Evolutionary conservation across 1,139 yeast genomes (phyloP).

Genomic region (Hyphopichia buzzinii): DNA sequence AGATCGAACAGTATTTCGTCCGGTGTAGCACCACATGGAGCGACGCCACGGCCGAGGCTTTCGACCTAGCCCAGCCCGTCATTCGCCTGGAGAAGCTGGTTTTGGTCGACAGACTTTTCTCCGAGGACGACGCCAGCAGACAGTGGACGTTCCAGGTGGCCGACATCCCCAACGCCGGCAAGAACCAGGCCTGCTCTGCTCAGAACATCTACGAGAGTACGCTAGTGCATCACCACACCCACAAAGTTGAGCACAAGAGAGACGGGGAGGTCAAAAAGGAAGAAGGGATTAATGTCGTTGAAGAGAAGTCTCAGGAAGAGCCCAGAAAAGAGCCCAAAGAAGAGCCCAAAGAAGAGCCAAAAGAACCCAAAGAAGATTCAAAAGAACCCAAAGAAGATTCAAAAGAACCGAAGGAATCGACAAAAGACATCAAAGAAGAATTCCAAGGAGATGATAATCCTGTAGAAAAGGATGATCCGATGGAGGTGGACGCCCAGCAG

Average conservation of each 20-base stretch:
- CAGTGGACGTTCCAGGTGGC: conserved; percentile 67
- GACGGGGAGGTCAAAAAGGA: conserved; percentile 23
- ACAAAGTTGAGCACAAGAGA: not conserved
- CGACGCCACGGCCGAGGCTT: conserved; percentile 18
- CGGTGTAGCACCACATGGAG: conserved; percentile 45
- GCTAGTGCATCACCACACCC: conserved; percentile 45
- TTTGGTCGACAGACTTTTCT: conserved; percentile 29
- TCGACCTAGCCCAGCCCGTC: conserved; percentile 30
- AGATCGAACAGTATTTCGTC: conserved; percentile 48
- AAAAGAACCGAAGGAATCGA: conserved; percentile 2
- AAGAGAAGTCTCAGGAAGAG: conserved; percentile 4
- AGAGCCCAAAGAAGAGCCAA: conserved; percentile 3
- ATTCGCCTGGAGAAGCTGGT: conserved; percentile 17
- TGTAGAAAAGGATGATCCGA: not conserved
- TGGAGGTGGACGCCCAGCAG: conserved; percentile 3
- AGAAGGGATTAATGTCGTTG: conserved; percentile 5
- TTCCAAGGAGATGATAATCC: not conserved
- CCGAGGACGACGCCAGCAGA: conserved; percentile 27
- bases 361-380: not conserved
- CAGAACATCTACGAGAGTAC: conserved; percentile 74
- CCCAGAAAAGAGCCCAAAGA: conserved; percentile 2
- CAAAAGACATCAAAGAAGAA: too few species aligned
- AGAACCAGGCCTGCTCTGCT: conserved; percentile 54
- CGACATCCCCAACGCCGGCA: conserved; percentile 90
- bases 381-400: not conserved